Conservation (phyloP, 164 flowering plant species). For the Umbellularia californica region DNA sequence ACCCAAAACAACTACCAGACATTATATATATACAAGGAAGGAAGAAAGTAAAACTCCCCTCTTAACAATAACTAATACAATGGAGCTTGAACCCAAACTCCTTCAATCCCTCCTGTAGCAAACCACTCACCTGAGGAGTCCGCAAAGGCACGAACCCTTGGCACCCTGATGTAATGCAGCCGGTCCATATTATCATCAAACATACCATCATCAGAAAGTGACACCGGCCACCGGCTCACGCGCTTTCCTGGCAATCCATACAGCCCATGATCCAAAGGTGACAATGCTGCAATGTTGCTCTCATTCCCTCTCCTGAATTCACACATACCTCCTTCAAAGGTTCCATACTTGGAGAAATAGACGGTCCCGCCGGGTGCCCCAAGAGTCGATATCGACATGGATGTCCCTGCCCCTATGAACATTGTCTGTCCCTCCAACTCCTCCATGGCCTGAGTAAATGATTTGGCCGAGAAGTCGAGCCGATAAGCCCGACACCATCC, state of each 20-base stretch:
- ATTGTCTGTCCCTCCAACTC: too few relatives aligned
- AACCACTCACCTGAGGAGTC: neutral
- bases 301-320: neutral
- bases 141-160: neutral
- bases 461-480: too few relatives aligned
- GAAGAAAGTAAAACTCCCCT: neutral
- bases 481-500: too few relatives aligned
- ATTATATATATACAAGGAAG: too few relatives aligned
- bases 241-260: neutral
- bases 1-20: too few relatives aligned
- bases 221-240: neutral
- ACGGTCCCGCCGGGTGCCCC: too few relatives aligned
- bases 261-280: neutral
- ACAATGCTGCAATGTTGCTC: neutral
- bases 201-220: neutral
- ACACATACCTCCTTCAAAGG: neutral
- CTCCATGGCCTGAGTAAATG: too few relatives aligned
- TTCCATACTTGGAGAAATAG: too few relatives aligned
- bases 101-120: neutral
- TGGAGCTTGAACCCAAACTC: neutral
- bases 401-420: too few relatives aligned
- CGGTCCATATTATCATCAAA: neutral
- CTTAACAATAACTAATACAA: neutral
- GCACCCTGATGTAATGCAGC: neutral
- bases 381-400: too few relatives aligned